Percentiles rank a stretch among this genome's conserved stretches.
Evolutionary conservation across 163 green algal genomes (phyloP).

Genomic region (Coccomyxa subellipsoidea): DNA sequence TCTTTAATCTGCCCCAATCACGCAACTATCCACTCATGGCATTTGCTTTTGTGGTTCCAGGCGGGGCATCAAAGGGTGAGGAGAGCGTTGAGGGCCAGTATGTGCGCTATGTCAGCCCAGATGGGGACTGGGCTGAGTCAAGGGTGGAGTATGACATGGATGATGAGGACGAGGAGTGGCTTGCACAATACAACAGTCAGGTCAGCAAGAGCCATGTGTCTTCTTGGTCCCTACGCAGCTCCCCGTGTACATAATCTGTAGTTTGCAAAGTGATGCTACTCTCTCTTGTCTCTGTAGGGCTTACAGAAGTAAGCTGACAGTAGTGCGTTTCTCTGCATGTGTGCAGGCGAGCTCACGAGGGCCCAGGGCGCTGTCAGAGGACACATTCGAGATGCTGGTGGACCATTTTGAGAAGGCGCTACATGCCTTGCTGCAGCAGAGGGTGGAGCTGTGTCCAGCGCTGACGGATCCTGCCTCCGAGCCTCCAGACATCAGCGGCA

Average conservation of each 20-base stretch:
- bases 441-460: slow-evolving; percentile 6
- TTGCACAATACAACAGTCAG: slow-evolving; percentile 15
- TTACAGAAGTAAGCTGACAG: no score
- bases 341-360: background rate
- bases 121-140: slow-evolving; percentile 36
- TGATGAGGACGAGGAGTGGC: slow-evolving; percentile 48
- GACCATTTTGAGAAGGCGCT: slow-evolving; percentile 7
- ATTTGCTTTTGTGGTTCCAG: no score
- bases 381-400: slow-evolving; percentile 21
- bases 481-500: background rate
- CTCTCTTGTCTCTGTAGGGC: no score
- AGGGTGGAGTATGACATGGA: slow-evolving; percentile 46
- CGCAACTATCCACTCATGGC: background rate
- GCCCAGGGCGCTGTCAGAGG: background rate
- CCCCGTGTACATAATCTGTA: no score
- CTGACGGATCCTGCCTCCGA: background rate
- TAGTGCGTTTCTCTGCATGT: background rate
- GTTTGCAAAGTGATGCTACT: no score
- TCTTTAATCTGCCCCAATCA: no score
- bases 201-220: background rate
- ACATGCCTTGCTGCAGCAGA: background rate
- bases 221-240: background rate
- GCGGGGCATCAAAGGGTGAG: background rate
- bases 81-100: background rate
- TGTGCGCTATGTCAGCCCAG: slow-evolving; percentile 16